Evolutionary conservation across 805 yeast genomes (phyloP), one percentile per base, ranked within the genome.

Genomic region (Candida quercuum): DNA sequence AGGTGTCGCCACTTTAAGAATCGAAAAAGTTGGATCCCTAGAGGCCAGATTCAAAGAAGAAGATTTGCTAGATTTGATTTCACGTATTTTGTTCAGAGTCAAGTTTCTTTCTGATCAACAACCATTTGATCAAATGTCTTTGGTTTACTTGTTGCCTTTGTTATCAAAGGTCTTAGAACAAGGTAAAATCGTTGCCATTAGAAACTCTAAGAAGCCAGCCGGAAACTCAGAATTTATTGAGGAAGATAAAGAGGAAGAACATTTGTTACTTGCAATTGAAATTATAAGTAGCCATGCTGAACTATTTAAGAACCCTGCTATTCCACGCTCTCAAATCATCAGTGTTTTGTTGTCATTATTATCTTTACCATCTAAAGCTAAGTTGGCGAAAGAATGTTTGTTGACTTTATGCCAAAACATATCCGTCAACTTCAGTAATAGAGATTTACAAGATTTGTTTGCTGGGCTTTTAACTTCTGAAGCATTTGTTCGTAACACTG

Each of bases 221-320:
- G 64, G 71, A 1, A 81, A 78, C 22, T 66, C 80, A 3, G 94
- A 86, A 49, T 84, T 81, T 56, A 73, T 73, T 22, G 91, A 86
- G 38, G 95, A 86, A 56, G 86, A 80, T 48, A 79, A 79, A n/a
- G 88, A 84, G 54, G 96, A 89, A 58, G 97, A 88, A 56, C 91
- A 86, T 49, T 64, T 88, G 35, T 59, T 84, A 35, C 64, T 91
- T 40, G 83, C 91, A 0, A 60, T 89, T 49, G 94, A 86, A 51
- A 78, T 88, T 28, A 66, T 91, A 38, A 68, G 78, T 28, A 71
- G 72, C 3, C 89, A 84, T 51, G 72, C 81, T 17, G 88, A 78
- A 46, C 71, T 69, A 12, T 82, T 93, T 54, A 77, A 72, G 46
- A 80, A 81, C 51, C 68, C 69, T 0, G 58, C 74, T 1, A 76